Conservation (phyloP, 2,329 filamentous ascomycete genomes). For the Reticulascus tulasneorum region DNA sequence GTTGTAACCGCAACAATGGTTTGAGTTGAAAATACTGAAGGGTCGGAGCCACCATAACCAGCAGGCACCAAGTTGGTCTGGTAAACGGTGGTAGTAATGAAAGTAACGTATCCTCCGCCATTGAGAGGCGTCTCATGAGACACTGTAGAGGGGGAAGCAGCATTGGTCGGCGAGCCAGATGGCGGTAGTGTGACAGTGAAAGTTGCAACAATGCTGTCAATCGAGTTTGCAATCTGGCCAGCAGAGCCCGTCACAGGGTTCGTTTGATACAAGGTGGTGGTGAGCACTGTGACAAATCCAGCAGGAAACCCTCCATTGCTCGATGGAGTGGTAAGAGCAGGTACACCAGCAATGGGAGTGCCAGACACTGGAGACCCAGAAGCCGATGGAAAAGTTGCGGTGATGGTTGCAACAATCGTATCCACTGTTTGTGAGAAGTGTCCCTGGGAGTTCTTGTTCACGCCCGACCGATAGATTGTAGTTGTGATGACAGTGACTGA, state of each 20-base stretch:
- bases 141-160: not conserved
- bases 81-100: constrained; percentile 3
- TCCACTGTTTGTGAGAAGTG: constrained; percentile 9
- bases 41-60: constrained; percentile 4
- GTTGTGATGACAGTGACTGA: constrained; percentile 10
- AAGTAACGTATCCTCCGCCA: not conserved
- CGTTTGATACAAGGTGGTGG: constrained; percentile 20
- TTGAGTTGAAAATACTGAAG: not conserved
- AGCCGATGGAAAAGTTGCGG: constrained; percentile 16
- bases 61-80: constrained; percentile 2
- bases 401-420: constrained; percentile 19
- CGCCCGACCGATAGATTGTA: constrained; percentile 11
- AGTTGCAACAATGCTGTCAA: constrained; percentile 24
- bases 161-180: not conserved
- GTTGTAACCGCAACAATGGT: not conserved
- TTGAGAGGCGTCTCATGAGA: not conserved
- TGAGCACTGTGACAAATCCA: constrained; percentile 9
- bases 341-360: not conserved
- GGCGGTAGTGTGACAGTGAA: constrained; percentile 11
- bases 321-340: not conserved
- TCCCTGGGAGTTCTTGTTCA: constrained; percentile 3
- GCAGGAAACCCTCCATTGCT: constrained; percentile 1
- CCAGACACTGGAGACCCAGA: constrained; percentile 1
- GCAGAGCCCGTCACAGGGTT: constrained; percentile 23
- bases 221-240: constrained; percentile 22